These are phyloP conservation scores for Diphasiastrum complanatum DNA, from an alignment of 83 land plant genomes.

Conservation along the genomic window DNA sequence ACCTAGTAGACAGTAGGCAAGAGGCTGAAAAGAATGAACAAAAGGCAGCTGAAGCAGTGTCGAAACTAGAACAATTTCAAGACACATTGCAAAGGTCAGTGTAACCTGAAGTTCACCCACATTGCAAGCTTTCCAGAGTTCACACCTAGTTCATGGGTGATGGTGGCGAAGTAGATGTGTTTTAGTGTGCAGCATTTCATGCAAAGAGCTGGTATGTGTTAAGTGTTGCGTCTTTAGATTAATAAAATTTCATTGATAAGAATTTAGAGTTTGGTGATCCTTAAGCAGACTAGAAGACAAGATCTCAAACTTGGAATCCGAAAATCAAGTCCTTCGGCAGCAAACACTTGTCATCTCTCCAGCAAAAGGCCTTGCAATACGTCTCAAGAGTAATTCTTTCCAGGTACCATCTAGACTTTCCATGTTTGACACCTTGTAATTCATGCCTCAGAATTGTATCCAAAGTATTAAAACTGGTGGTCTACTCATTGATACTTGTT, in stretches of 20 bases:
- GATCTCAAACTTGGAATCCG: constrained; percentile 74
- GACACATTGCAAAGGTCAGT: constrained; percentile 60
- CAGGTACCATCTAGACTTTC: constrained; percentile 53
- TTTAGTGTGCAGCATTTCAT: too few relatives aligned
- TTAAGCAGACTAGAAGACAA: constrained; percentile 90
- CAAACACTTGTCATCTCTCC: constrained; percentile 84
- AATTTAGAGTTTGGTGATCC: too few relatives aligned
- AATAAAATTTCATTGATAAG: too few relatives aligned
- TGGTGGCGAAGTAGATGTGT: too few relatives aligned
- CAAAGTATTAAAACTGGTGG: too few relatives aligned
- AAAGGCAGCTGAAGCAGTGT: constrained; percentile 52
- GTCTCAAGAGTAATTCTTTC: constrained; percentile 54
- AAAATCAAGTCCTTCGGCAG: constrained; percentile 93
- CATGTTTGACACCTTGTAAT: neutral
- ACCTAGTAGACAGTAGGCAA: constrained; percentile 44
- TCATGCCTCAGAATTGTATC: neutral
- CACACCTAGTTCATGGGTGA: too few relatives aligned
- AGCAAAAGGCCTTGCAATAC: constrained; percentile 50
- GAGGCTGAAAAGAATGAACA: constrained; percentile 39
- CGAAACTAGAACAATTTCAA: constrained; percentile 48
- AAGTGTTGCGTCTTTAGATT: too few relatives aligned
- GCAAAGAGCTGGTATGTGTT: too few relatives aligned
- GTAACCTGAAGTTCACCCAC: too few relatives aligned
- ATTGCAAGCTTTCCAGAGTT: too few relatives aligned
- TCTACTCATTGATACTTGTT: too few relatives aligned